Evolutionary conservation across 371 early-diverging fungal species (phyloP).

Genomic region (Scutellospora calospora): DNA sequence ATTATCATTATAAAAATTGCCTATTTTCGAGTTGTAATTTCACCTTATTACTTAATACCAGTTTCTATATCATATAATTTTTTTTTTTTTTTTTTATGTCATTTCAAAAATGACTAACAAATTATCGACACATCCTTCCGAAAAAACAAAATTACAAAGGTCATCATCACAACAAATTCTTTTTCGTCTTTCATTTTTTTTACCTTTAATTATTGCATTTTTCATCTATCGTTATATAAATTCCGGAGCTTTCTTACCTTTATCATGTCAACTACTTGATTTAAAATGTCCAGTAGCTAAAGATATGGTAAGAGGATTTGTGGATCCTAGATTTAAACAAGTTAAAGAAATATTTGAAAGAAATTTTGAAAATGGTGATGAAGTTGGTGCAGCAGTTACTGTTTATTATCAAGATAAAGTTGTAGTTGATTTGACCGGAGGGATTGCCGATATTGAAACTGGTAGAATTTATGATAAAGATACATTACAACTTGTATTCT

Average conservation of each 20-base stretch:
- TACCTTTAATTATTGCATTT: too few relatives aligned
- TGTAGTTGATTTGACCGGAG: constrained; percentile 72
- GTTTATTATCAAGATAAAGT: constrained; percentile 64
- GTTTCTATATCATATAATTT: too few relatives aligned
- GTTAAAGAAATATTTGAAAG: constrained; percentile 36
- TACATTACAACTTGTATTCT: constrained; percentile 74
- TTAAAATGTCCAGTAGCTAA: constrained; percentile 8
- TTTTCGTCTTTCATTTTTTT: too few relatives aligned
- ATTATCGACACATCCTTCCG: too few relatives aligned
- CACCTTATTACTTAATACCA: too few relatives aligned
- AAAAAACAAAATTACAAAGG: too few relatives aligned
- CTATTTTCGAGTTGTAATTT: too few relatives aligned
- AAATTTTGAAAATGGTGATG: constrained; percentile 48
- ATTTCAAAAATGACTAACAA: too few relatives aligned
- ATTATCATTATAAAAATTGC: too few relatives aligned
- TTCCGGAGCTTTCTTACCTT: constrained; percentile 26
- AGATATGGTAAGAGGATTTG: neutral
- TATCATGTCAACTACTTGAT: constrained; percentile 35
- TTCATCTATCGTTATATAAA: constrained; percentile 1
- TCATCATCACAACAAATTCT: too few relatives aligned
- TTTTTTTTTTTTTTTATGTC: too few relatives aligned
- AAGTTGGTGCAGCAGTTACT: constrained; percentile 64
- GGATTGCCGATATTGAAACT: constrained; percentile 61
- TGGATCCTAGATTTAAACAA: neutral
- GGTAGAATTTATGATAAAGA: constrained; percentile 58